Evolutionary conservation across 2,329 filamentous ascomycete genomes (phyloP).

Genomic region (Pseudogymnoascus sp.): DNA sequence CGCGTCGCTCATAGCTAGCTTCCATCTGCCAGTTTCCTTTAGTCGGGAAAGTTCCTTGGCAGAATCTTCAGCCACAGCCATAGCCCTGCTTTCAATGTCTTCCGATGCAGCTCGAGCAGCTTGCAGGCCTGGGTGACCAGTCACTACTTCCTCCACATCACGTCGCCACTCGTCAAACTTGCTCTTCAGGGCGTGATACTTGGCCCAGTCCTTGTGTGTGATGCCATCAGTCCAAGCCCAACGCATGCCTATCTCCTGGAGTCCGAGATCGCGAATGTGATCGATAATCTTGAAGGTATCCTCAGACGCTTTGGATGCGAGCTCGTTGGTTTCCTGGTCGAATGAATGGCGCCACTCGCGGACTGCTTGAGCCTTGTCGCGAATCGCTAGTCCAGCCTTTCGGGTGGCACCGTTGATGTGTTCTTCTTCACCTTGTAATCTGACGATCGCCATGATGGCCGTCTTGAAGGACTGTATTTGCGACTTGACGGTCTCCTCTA

Average conservation of each 20-base stretch:
- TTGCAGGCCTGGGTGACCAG: slow-evolving; percentile 62
- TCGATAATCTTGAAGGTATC: slow-evolving; percentile 63
- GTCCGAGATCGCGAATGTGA: slow-evolving; percentile 57
- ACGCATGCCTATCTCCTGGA: slow-evolving; percentile 64
- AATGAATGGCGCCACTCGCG: slow-evolving; percentile 55
- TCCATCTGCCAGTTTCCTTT: slow-evolving; percentile 79
- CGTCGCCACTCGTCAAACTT: slow-evolving; percentile 78
- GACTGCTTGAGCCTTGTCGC: slow-evolving; percentile 56
- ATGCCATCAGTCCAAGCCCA: slow-evolving; percentile 96
- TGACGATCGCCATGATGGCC: slow-evolving; percentile 57
- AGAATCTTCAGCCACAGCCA: slow-evolving; percentile 69
- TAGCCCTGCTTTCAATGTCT: slow-evolving; percentile 68
- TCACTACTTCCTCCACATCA: slow-evolving; percentile 70
- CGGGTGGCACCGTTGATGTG: slow-evolving; percentile 47
- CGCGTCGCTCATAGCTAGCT: slow-evolving; percentile 65
- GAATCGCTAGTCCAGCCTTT: slow-evolving; percentile 51
- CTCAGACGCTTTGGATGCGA: slow-evolving; percentile 50
- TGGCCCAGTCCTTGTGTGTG: slow-evolving; percentile 95
- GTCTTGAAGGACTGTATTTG: slow-evolving; percentile 60
- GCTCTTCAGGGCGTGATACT: slow-evolving; percentile 80
- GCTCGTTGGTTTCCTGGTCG: slow-evolving; percentile 47
- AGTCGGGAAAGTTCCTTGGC: slow-evolving; percentile 73
- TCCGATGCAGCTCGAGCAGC: slow-evolving; percentile 60
- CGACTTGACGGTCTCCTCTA: slow-evolving; percentile 58
- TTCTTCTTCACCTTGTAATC: slow-evolving; percentile 47